Percentiles rank a stretch among this genome's conserved stretches.
These are phyloP conservation scores for Calophaca sinica DNA, from an alignment of 306 rosid species.

Conservation along the genomic window DNA sequence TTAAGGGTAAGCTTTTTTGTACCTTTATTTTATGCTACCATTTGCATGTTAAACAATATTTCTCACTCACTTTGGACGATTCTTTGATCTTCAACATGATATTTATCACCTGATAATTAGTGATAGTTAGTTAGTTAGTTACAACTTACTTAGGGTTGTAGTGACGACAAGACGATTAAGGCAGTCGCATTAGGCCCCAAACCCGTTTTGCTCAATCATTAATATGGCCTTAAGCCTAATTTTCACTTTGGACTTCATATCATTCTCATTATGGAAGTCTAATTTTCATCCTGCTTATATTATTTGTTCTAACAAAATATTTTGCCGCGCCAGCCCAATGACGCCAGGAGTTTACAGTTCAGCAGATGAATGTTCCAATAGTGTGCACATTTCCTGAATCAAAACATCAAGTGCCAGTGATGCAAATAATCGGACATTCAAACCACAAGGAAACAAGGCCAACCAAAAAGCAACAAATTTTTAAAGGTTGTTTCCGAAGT, in stretches of 20 bases:
- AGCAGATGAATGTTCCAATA: slow-evolving; percentile 5
- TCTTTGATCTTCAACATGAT: neutral
- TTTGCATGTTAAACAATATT: neutral
- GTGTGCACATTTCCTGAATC: neutral
- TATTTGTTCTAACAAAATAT: slow-evolving; percentile 13
- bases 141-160: too few species aligned
- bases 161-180: too few species aligned
- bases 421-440: slow-evolving; percentile 8
- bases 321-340: neutral
- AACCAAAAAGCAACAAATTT: neutral
- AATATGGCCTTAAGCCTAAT: too few species aligned
- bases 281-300: slow-evolving; percentile 1
- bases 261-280: neutral
- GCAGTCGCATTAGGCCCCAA: too few species aligned
- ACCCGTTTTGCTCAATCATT: too few species aligned
- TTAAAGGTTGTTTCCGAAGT: neutral
- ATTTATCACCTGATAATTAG: too few species aligned
- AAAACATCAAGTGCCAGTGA: neutral
- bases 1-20: slow-evolving; percentile 42
- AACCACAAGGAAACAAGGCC: neutral
- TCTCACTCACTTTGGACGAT: neutral
- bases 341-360: slow-evolving; percentile 3
- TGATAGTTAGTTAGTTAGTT: too few species aligned
- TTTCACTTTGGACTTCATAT: neutral
- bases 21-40: neutral